Percentiles rank a stretch among this genome's conserved stretches.
Conservation (phyloP, 163 green algal species). For the Smithsoniella earleae region DNA sequence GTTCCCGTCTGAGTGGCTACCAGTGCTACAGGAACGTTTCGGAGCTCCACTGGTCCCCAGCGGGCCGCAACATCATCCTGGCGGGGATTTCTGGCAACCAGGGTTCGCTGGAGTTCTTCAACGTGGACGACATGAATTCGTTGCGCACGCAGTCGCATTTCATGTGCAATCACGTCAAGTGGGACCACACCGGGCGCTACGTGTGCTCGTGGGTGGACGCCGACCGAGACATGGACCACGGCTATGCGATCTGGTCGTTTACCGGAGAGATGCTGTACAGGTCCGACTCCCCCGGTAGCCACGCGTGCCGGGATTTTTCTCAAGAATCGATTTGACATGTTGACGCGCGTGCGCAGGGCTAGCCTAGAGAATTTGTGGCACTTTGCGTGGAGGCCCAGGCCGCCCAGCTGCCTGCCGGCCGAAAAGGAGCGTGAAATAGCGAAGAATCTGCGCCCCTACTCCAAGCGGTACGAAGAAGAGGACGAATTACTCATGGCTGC, state of each 20-base stretch:
- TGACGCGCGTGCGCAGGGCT: neutral
- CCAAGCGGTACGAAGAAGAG: slow-evolving; percentile 60
- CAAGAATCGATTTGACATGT: neutral
- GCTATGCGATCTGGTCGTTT: slow-evolving; percentile 91
- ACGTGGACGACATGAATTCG: slow-evolving; percentile 83
- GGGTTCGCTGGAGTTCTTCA: slow-evolving; percentile 96
- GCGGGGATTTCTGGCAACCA: slow-evolving; percentile 85
- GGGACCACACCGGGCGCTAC: slow-evolving; percentile 80
- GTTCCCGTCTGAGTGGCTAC: too few relatives aligned
- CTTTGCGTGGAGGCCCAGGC: slow-evolving; percentile 86
- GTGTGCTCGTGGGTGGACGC: slow-evolving; percentile 29
- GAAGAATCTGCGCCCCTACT: slow-evolving; percentile 91
- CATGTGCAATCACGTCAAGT: slow-evolving; percentile 89
- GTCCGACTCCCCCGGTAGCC: slow-evolving; percentile 26
- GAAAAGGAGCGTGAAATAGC: slow-evolving; percentile 80
- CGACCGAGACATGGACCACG: slow-evolving; percentile 93
- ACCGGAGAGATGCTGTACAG: slow-evolving; percentile 58
- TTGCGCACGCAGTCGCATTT: slow-evolving; percentile 90
- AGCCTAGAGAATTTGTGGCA: slow-evolving; percentile 64
- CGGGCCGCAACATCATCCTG: slow-evolving; percentile 84
- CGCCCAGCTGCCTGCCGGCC: slow-evolving; percentile 63
- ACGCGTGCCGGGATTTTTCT: neutral
- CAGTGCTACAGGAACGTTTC: slow-evolving; percentile 42
- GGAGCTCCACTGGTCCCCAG: slow-evolving; percentile 71
- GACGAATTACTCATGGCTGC: slow-evolving; percentile 42